Percentiles rank a stretch among this genome's conserved stretches.
phyloP scores from a whole-genome alignment of 768 basidiomycete genomes.

The Boletus rex-veris region DNA sequence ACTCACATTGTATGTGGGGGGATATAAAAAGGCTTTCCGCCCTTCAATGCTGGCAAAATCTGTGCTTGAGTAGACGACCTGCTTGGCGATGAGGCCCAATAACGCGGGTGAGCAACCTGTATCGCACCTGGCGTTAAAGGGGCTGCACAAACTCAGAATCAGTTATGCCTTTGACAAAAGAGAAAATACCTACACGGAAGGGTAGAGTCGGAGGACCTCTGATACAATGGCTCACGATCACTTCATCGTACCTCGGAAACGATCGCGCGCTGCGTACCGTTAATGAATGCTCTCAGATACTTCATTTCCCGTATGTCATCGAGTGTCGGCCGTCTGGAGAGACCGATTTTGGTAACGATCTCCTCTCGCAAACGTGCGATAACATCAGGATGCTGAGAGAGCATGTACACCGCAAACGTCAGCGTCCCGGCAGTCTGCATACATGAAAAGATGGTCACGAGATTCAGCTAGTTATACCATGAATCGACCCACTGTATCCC shows the following conservation, averaged over 20 bases:
- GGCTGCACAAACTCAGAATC: conserved; percentile 15
- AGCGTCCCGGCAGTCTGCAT: conserved; percentile 32
- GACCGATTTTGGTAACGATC: conserved; percentile 50
- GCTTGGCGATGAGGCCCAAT: not conserved
- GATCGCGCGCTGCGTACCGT: conserved; percentile 38
- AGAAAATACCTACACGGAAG: conserved; percentile 23
- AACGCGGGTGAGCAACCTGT: too few relatives aligned
- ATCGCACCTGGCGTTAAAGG: conserved; percentile 22
- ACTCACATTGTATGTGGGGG: conserved; percentile 37
- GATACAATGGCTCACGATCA: not conserved
- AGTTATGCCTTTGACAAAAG: not conserved
- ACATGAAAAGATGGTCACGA: conserved; percentile 8
- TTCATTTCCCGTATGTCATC: conserved; percentile 62
- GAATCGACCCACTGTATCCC: conserved; percentile 41
- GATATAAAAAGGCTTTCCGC: conserved; percentile 50
- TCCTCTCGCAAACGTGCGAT: conserved; percentile 51
- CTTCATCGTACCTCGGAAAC: not conserved
- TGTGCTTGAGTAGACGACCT: conserved; percentile 19
- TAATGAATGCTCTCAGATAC: conserved; percentile 61
- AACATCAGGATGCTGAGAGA: conserved; percentile 51
- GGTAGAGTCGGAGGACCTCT: conserved; percentile 34
- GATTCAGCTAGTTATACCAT: conserved; percentile 15
- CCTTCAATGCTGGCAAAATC: conserved; percentile 18
- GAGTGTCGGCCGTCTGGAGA: conserved; percentile 44
- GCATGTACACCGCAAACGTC: conserved; percentile 40